phyloP scores from a whole-genome alignment of 257 asterid genomes.

The Gardenia jasminoides region DNA sequence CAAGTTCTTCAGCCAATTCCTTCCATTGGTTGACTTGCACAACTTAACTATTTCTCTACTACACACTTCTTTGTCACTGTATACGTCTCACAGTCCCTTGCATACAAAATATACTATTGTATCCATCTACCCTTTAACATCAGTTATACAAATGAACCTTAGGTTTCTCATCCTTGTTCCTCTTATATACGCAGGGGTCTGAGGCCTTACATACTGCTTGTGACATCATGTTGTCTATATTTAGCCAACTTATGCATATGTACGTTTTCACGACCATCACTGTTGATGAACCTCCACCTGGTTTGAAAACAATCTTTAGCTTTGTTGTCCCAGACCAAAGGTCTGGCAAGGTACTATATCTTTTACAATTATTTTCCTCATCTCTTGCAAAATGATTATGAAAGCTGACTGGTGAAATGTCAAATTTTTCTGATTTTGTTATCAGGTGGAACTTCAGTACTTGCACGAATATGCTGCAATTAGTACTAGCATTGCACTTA shows the following conservation, averaged over 20 bases:
- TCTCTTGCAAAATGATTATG: not conserved
- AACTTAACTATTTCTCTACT: too few relatives aligned
- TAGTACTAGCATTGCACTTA: slow-evolving; percentile 80
- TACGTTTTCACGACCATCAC: slow-evolving; percentile 76
- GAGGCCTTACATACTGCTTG: not conserved
- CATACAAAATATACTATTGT: not conserved
- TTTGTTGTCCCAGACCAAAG: slow-evolving; percentile 80
- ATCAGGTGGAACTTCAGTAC: slow-evolving; percentile 91
- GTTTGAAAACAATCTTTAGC: slow-evolving; percentile 85
- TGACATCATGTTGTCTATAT: not conserved
- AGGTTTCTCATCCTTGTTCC: not conserved
- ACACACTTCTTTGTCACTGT: too few relatives aligned
- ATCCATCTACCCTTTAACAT: not conserved
- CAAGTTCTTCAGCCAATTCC: slow-evolving; percentile 29
- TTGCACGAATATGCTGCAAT: slow-evolving; percentile 92
- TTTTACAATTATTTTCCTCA: not conserved
- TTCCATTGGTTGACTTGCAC: slow-evolving; percentile 30
- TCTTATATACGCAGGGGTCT: not conserved
- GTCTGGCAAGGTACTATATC: slow-evolving; percentile 75
- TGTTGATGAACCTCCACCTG: slow-evolving; percentile 91
- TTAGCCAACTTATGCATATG: slow-evolving; percentile 4
- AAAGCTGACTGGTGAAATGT: not conserved
- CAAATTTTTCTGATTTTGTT: slow-evolving; percentile 9
- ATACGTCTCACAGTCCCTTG: too few relatives aligned
- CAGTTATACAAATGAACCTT: not conserved